phyloP scores from a whole-genome alignment of 164 flowering plant species.

The Stephania yunnanensis region DNA sequence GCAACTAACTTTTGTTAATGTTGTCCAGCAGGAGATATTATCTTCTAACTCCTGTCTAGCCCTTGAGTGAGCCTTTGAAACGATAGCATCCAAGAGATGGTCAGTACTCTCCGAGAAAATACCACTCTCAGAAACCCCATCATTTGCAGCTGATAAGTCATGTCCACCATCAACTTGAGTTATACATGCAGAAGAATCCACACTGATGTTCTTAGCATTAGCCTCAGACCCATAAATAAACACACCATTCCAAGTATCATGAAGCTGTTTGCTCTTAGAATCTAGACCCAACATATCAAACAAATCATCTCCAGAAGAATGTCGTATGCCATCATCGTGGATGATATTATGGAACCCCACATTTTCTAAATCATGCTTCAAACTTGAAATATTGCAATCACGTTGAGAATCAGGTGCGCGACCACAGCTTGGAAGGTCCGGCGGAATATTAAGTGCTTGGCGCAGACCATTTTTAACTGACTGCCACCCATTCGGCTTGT shows the following conservation, averaged over 20 bases:
- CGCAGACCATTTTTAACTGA: conserved; percentile 26
- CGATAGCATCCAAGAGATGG: conserved; percentile 82
- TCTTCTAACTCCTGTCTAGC: conserved; percentile 51
- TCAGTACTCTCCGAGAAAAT: conserved; percentile 40
- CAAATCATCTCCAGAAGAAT: conserved; percentile 53
- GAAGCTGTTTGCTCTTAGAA: conserved; percentile 35
- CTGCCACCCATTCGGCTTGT: conserved; percentile 15
- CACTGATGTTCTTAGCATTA: conserved; percentile 10
- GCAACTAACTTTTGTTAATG: conserved; percentile 43
- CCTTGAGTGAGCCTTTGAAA: conserved; percentile 46
- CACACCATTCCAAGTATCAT: conserved; percentile 24
- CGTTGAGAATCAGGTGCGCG: conserved; percentile 15
- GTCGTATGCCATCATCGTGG: conserved; percentile 24
- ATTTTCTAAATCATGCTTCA: conserved; percentile 14
- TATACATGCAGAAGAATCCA: conserved; percentile 23
- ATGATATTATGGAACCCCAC: conserved; percentile 7
- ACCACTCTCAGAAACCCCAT: conserved; percentile 39
- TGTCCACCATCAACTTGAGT: conserved; percentile 19
- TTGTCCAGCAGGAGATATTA: conserved; percentile 46
- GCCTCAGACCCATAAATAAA: conserved; percentile 13
- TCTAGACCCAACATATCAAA: conserved; percentile 65
- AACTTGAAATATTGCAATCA: conserved; percentile 15
- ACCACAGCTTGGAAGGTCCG: conserved; percentile 14
- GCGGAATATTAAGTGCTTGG: conserved; percentile 27
- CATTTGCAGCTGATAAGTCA: conserved; percentile 25